Percentiles rank a stretch among this genome's conserved stretches.
Evolutionary conservation across 441 rosid species (phyloP).

Genomic region (Kokia cookei): DNA sequence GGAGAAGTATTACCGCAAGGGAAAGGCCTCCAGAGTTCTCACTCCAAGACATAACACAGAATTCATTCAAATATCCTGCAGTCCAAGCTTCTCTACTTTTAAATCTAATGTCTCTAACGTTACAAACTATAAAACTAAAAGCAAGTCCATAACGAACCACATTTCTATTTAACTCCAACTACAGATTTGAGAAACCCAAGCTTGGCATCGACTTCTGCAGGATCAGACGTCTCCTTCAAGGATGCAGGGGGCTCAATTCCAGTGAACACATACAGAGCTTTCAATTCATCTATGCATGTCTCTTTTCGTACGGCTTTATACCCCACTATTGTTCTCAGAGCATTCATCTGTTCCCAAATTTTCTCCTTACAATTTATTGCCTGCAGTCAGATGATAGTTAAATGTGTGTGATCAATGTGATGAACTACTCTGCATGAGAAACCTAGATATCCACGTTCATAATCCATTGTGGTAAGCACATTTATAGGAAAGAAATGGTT

Average conservation of each 20-base stretch:
- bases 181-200: constrained; percentile 66
- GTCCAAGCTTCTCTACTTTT: too few species aligned
- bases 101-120: too few species aligned
- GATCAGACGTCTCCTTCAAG: constrained; percentile 30
- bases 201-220: constrained; percentile 38
- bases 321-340: constrained; percentile 53
- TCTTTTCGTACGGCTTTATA: constrained; percentile 31
- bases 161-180: constrained; percentile 63
- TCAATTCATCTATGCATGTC: constrained; percentile 50
- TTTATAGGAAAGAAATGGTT: not conserved
- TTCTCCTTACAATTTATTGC: constrained; percentile 29
- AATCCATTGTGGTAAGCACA: not conserved
- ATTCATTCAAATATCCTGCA: too few species aligned
- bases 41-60: too few species aligned
- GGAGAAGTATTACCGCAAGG: too few species aligned
- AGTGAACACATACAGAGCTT: constrained; percentile 59
- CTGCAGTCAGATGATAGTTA: constrained; percentile 18
- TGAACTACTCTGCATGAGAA: not conserved
- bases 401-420: not conserved
- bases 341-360: constrained; percentile 62
- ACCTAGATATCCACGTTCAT: not conserved
- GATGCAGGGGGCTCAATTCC: constrained; percentile 62
- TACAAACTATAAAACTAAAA: not conserved
- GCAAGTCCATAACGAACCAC: not conserved
- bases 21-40: too few species aligned